Evolutionary conservation across 2,329 filamentous ascomycete species (phyloP), one percentile per base, ranked within the genome.

Genomic region (Ilyonectria sp.): DNA sequence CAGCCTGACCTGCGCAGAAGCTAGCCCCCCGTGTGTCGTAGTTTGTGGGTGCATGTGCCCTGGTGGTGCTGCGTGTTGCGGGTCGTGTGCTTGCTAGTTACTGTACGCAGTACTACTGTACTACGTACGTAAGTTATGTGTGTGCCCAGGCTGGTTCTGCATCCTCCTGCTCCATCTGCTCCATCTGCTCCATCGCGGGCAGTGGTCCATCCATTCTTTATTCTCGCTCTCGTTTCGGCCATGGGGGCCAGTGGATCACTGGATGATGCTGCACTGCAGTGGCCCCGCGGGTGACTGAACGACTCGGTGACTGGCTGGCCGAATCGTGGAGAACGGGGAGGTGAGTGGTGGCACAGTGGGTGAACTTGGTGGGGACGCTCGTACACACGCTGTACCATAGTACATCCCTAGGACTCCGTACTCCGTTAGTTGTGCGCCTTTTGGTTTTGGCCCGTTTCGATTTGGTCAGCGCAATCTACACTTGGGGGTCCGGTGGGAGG

Each of bases 391-490:
- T 43, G 40, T 43, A 19, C 40, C 40, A 43, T 17, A 43, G 26
- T 26, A 26, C 26, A 26, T 6, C 26, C 26, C 26, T 26, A 26
- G 26, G 26, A 26, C 26, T 26, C 26, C 26, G 26, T 21, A 31
- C 23, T 3, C 3, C 3, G 26, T 21, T 21, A 31, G 29, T 52
- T 50, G 37, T 52, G 37, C 46, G 29, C 37, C 54, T 58, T 57
- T 64, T 46, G 52, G 50, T 56, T 50, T 63, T 59, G 40, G 54
- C 47, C 17, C 40, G 60, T 59, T 64, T 67, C 54, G 47, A 60
- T 63, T 66, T 68, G 64, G 60, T 64, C 64, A 65, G 57, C 69
- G 69, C 61, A 69, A 68, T 68, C 69, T 71, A 55, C 59, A 53
- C 43, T 58, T 46, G 53, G 43, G 53, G 43, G 52, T 31, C 57